Base-by-base conservation (phyloP, 805 yeast species). In the Pichia gijzeniarum region DNA sequence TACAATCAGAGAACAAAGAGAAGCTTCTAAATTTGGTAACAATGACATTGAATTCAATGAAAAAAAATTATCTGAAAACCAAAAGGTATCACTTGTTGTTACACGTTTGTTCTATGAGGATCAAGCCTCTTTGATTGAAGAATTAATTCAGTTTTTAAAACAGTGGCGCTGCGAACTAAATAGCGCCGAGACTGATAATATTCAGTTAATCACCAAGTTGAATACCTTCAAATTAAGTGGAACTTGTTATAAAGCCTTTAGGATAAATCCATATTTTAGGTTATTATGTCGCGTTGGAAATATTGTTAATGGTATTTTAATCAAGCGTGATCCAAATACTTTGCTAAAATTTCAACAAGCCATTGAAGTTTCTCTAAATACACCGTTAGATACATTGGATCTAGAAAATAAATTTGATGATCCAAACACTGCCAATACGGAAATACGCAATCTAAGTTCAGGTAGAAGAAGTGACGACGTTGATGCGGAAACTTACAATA, bases 51-150 rank as follows among this genome's bases (percentile, higher is more conserved):
- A 31, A 9, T 60, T 58, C 40, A 37, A 38, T 10, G 51, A 51
- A n/a, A 45, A 45, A 2, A 37, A 20, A 2, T 40, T 61, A 32
- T 50, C 61, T 12, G 51, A 48, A n/a, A 57, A 45, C 18, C 58
- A 56, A 46, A 57, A 55, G 35, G 52, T 61, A 25, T 35, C 60
- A 20, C 39, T 60, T 7, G 38, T 59, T 19, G 59, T 55, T 7
- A 54, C 62, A 34, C 41, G 48, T 14, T 44, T 61, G 16, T 46
- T 53, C 30, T 51, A 67, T 13, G 80, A 77, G 35, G 77, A 74
- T 40, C 71, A 76, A 46, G 58, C 74, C 16, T 59, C 61, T 0
- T 53, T 71, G 4, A 56, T 82, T 14, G 68, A 69, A n/a, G 70
- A 75, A 71, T 48, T 79, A 14, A 56, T 65, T 3, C 54, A 59